phyloP scores from a whole-genome alignment of 176 grass and related monocot genomes.

The maize (Zea mays) region DNA sequence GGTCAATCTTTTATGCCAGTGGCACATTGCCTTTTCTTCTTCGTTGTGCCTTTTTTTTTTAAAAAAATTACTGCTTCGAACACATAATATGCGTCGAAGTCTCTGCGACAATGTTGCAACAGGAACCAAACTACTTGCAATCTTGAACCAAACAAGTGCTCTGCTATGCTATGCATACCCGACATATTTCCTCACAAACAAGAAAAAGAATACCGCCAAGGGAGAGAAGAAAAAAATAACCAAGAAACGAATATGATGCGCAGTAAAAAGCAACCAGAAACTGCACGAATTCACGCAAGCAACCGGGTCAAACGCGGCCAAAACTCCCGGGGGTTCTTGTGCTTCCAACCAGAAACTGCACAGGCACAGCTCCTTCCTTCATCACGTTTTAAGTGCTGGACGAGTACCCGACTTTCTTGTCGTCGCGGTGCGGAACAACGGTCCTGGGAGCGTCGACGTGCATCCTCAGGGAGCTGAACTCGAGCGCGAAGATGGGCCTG shows the following conservation, averaged over 20 bases:
- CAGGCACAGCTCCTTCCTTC: not conserved
- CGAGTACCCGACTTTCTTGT: constrained; percentile 51
- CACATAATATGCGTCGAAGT: not conserved
- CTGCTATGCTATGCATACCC: not conserved
- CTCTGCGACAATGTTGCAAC: not conserved
- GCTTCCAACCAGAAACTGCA: not conserved
- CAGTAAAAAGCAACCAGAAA: not conserved
- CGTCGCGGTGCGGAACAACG: constrained; percentile 40
- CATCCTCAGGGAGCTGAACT: constrained; percentile 87
- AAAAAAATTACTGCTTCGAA: not conserved
- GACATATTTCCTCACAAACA: not conserved
- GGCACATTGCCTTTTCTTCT: not conserved
- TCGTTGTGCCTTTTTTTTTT: not conserved
- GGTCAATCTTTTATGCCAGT: not conserved
- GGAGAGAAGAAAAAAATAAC: not conserved
- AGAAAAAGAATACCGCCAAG: not conserved
- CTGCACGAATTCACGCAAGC: constrained; percentile 18
- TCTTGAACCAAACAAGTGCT: constrained; percentile 9
- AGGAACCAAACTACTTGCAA: not conserved
- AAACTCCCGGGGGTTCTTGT: constrained; percentile 17
- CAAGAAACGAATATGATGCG: not conserved
- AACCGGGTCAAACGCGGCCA: constrained; percentile 14
- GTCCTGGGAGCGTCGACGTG: constrained; percentile 64
- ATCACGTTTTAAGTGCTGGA: constrained; percentile 38
- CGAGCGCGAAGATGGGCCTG: constrained; percentile 71